These are phyloP conservation scores for Plasmodium cynomolgi DNA, from an alignment of 169 alveolate genomes.

Conservation along the genomic window DNA sequence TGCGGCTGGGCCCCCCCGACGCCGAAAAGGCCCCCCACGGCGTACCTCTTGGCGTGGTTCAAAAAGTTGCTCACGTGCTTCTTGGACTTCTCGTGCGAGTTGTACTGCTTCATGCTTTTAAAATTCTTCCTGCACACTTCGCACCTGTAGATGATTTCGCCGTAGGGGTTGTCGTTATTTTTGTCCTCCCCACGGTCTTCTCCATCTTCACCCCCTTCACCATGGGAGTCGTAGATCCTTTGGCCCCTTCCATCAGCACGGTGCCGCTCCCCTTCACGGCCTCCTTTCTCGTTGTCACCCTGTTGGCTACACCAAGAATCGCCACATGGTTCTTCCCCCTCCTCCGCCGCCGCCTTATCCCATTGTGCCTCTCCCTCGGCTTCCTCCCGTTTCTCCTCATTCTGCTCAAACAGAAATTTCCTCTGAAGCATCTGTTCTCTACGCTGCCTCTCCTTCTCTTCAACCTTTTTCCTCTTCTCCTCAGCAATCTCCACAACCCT, in stretches of 20 bases:
- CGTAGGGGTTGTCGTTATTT: background rate
- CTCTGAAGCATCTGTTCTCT: slow-evolving; percentile 18
- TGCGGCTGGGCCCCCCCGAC: background rate
- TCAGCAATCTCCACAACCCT: slow-evolving; percentile 32
- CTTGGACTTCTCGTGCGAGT: slow-evolving; percentile 81
- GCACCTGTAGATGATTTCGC: slow-evolving; percentile 75
- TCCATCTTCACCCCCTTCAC: background rate
- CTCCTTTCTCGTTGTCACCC: background rate
- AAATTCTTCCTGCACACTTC: slow-evolving; percentile 82
- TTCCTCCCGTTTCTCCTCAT: slow-evolving; percentile 68
- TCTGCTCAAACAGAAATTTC: slow-evolving; percentile 14
- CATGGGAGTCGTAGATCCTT: background rate
- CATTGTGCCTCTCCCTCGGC: slow-evolving; percentile 8
- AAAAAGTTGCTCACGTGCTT: slow-evolving; percentile 78
- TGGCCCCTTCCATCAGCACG: background rate
- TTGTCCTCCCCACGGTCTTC: background rate
- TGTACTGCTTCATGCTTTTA: slow-evolving; percentile 78
- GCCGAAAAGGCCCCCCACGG: slow-evolving; percentile 2
- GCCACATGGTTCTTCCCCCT: slow-evolving; percentile 15
- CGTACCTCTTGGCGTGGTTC: slow-evolving; percentile 12
- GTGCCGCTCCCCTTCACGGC: background rate
- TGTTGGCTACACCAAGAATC: background rate
- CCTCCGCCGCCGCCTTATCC: background rate
- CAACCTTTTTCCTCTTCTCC: slow-evolving; percentile 37
- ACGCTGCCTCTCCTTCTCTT: slow-evolving; percentile 15